phyloP scores from a whole-genome alignment of 2,329 filamentous ascomycete genomes.

The Fusarium pininemorale region DNA sequence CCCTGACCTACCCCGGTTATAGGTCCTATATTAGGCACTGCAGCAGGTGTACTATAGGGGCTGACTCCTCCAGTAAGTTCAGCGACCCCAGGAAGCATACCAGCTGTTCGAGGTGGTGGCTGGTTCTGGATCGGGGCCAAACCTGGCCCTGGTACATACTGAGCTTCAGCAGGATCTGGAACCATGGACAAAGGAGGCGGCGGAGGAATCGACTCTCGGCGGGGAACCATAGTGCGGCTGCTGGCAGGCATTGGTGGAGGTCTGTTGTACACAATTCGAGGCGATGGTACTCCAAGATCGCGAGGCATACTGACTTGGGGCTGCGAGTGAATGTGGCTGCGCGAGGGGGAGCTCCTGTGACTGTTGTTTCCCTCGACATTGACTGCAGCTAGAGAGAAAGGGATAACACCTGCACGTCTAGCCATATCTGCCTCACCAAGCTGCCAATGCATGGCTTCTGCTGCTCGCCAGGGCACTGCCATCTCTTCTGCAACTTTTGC shows the following conservation, averaged over 20 bases:
- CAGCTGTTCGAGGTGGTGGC: constrained; percentile 51
- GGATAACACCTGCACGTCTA: constrained; percentile 85
- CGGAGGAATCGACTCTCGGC: constrained; percentile 54
- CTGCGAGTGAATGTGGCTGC: constrained; percentile 54
- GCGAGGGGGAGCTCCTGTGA: constrained; percentile 52
- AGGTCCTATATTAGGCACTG: constrained; percentile 46
- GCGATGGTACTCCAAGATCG: constrained; percentile 54
- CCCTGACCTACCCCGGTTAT: constrained; percentile 50
- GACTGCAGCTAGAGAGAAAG: constrained; percentile 76
- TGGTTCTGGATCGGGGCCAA: constrained; percentile 64
- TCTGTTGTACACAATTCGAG: constrained; percentile 53
- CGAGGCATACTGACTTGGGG: constrained; percentile 58
- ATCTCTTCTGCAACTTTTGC: constrained; percentile 94
- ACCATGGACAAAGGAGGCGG: constrained; percentile 43
- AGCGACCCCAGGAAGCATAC: constrained; percentile 66
- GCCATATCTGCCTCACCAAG: constrained; percentile 95
- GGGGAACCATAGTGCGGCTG: constrained; percentile 50
- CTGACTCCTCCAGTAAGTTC: constrained; percentile 72
- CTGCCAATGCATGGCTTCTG: constrained; percentile 98
- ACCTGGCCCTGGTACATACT: constrained; percentile 51
- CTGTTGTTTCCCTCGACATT: constrained; percentile 56
- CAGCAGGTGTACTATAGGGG: constrained; percentile 64
- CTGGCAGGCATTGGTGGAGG: constrained; percentile 45
- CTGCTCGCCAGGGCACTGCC: constrained; percentile 92
- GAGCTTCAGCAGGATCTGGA: constrained; percentile 45